Conservation (phyloP, 805 yeast genomes). For the Lipomyces spencermartinsiae region DNA sequence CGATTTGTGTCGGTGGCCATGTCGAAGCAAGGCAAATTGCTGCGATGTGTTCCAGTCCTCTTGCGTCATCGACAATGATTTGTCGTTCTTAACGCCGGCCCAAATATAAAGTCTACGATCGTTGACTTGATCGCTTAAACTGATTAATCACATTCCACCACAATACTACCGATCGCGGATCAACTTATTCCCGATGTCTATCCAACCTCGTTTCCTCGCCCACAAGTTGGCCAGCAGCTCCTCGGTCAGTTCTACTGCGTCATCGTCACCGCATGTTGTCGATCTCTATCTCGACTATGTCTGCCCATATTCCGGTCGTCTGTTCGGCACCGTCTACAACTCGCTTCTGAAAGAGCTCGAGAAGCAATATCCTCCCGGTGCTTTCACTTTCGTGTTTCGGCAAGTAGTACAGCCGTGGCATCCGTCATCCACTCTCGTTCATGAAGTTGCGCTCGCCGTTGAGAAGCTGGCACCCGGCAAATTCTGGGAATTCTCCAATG, state of each 20-base stretch:
- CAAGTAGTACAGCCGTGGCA: slow-evolving; percentile 94
- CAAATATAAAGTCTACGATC: not conserved
- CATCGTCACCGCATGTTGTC: slow-evolving; percentile 49
- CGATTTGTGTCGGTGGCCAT: not conserved
- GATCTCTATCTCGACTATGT: slow-evolving; percentile 76
- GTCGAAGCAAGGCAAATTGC: not conserved
- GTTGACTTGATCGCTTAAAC: not conserved
- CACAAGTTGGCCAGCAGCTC: slow-evolving; percentile 28
- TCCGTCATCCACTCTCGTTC: slow-evolving; percentile 68
- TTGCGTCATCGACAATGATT: not conserved
- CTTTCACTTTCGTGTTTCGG: slow-evolving; percentile 66
- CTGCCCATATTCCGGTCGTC: slow-evolving; percentile 74
- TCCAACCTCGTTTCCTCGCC: slow-evolving; percentile 35
- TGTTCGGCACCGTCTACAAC: slow-evolving; percentile 61
- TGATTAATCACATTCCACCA: no score
- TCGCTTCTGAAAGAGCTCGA: slow-evolving; percentile 61
- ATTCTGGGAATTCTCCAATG: slow-evolving; percentile 63
- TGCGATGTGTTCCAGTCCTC: not conserved
- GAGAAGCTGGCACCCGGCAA: slow-evolving; percentile 59
- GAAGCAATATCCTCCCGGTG: slow-evolving; percentile 51
- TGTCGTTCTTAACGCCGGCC: not conserved
- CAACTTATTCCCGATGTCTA: slow-evolving; percentile 25
- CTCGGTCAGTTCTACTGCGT: slow-evolving; percentile 21
- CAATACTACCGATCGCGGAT: not conserved
- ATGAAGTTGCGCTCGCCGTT: slow-evolving; percentile 75